A percentile compares a stretch with the other conserved stretches of the same genome.
These are phyloP conservation scores for Epithemia pelagica DNA, from an alignment of 108 stramenopile species.

Conservation along the genomic window DNA sequence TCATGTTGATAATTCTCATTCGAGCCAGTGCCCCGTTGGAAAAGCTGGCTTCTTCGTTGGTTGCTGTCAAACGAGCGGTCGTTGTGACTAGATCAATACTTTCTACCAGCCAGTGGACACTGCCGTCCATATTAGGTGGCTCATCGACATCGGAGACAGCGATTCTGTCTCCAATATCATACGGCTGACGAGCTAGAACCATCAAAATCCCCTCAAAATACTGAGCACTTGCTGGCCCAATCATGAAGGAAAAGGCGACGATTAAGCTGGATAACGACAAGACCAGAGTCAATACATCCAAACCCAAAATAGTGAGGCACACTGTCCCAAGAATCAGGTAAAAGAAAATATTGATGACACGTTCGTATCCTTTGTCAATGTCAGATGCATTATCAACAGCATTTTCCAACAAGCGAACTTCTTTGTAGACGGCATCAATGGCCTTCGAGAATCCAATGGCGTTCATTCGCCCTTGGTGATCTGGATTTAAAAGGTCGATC, in stretches of 20 bases:
- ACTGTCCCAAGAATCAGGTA: constrained; percentile 33
- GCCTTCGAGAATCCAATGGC: constrained; percentile 35
- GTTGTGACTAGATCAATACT: constrained; percentile 57
- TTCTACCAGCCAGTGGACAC: constrained; percentile 60
- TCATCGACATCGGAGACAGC: constrained; percentile 28
- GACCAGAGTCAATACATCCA: constrained; percentile 27
- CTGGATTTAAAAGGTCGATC: constrained; percentile 56
- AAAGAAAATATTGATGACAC: constrained; percentile 50
- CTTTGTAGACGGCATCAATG: constrained; percentile 61
- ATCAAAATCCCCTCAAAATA: constrained; percentile 66
- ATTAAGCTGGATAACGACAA: constrained; percentile 36
- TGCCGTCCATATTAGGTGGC: constrained; percentile 26
- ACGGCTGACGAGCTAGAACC: constrained; percentile 53
- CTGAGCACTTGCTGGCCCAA: constrained; percentile 49
- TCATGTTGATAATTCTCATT: constrained; percentile 57
- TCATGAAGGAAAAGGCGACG: constrained; percentile 40
- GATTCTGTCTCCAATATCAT: constrained; percentile 77
- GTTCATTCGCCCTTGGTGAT: constrained; percentile 40
- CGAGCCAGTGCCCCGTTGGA: constrained; percentile 57
- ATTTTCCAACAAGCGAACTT: constrained; percentile 49
- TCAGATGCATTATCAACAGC: constrained; percentile 44
- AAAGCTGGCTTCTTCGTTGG: constrained; percentile 61
- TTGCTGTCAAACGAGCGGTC: constrained; percentile 51
- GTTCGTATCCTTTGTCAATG: constrained; percentile 55
- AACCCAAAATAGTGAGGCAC: constrained; percentile 34